Percentiles rank a stretch among this genome's conserved stretches.
These are phyloP conservation scores for Phialophora expanda DNA, from an alignment of 2,329 filamentous ascomycete genomes.

Conservation along the genomic window DNA sequence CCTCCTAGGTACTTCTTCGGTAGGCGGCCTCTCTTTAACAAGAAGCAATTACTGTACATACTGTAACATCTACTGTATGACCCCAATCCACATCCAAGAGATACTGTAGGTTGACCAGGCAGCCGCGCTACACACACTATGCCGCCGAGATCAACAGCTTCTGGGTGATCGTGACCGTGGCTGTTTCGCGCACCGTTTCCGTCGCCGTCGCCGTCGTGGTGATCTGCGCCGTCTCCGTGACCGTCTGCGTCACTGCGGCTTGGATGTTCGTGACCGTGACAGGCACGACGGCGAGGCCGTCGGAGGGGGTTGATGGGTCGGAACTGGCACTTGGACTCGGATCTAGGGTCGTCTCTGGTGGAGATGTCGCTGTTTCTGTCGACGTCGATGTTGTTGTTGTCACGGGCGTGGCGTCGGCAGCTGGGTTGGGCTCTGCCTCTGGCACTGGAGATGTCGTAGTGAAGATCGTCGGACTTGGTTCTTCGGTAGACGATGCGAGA, in stretches of 20 bases:
- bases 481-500: neutral
- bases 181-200: neutral
- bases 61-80: too few relatives aligned
- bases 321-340: neutral
- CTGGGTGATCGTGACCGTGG: neutral
- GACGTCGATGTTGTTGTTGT: neutral
- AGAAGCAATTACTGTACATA: too few relatives aligned
- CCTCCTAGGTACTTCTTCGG: too few relatives aligned
- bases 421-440: neutral
- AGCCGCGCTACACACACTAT: neutral
- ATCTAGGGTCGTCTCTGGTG: neutral
- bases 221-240: conserved; percentile 24
- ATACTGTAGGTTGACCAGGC: neutral
- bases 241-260: conserved; percentile 20
- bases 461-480: neutral
- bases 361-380: neutral
- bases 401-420: neutral
- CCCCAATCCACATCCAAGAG: too few relatives aligned
- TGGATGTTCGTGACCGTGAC: conserved; percentile 14
- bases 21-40: too few relatives aligned
- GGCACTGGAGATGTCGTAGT: neutral
- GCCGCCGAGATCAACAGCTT: conserved; percentile 1
- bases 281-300: conserved; percentile 10
- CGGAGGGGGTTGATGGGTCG: neutral
- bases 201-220: conserved; percentile 11